Conservation (phyloP, 768 basidiomycete species). For the Naganishia onofrii region DNA sequence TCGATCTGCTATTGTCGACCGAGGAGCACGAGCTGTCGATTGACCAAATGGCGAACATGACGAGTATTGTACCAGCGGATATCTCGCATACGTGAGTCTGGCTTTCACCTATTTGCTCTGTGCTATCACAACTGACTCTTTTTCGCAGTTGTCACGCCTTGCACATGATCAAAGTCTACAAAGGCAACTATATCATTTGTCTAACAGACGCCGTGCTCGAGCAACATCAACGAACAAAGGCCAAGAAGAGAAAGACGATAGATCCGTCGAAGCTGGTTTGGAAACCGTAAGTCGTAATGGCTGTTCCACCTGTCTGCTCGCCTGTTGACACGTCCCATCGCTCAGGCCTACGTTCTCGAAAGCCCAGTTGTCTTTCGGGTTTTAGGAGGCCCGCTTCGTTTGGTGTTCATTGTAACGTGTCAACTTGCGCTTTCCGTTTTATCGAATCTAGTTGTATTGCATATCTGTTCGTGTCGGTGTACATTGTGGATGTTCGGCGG, state of each 20-base stretch:
- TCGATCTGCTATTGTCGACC: slow-evolving; percentile 73
- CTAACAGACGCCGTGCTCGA: slow-evolving; percentile 86
- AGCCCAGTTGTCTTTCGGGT: slow-evolving; percentile 42
- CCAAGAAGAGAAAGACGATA: slow-evolving; percentile 75
- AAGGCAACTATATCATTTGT: slow-evolving; percentile 88
- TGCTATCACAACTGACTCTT: slow-evolving; percentile 3
- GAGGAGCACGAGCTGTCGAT: slow-evolving; percentile 75
- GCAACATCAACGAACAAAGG: slow-evolving; percentile 77
- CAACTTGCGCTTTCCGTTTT: background rate
- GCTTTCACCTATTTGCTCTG: background rate
- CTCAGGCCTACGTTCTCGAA: slow-evolving; percentile 40
- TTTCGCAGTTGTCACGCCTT: slow-evolving; percentile 77
- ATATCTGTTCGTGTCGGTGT: background rate
- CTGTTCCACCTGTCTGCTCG: background rate
- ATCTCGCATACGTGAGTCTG: slow-evolving; percentile 97
- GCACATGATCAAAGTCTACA: slow-evolving; percentile 93
- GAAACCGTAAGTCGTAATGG: slow-evolving; percentile 86
- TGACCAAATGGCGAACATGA: slow-evolving; percentile 95
- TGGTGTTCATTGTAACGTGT: background rate
- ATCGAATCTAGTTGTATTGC: background rate
- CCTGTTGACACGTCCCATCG: slow-evolving; percentile 3
- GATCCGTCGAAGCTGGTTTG: slow-evolving; percentile 76
- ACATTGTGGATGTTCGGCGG: background rate
- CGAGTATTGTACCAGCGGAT: slow-evolving; percentile 89
- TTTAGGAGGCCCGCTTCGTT: slow-evolving; percentile 17